Base-by-base conservation (phyloP, 2,329 filamentous ascomycete genomes). In the Colletotrichum cordylinicola region DNA sequence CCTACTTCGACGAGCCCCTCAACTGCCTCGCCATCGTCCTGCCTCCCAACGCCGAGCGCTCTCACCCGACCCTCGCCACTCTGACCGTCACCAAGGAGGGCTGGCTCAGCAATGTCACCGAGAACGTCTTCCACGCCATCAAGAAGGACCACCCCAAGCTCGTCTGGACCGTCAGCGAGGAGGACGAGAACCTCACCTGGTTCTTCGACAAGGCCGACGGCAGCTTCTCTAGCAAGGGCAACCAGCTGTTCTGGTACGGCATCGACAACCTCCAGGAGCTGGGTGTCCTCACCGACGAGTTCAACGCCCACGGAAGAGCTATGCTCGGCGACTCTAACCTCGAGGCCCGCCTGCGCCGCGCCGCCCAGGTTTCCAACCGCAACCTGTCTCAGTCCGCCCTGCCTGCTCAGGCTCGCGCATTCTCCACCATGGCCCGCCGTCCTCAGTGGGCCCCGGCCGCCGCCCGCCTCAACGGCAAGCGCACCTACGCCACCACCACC, bases 181-280 rank as follows among this genome's bases (percentile, higher is more conserved):
- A 98, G 79, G 96, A 98, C 81, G 96, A 98, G 90, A 98, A 98
- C 84, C 89, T 98, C 80, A 96, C 95, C 13, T 98, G 96, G 97
- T 98, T 98, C 89, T 98, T 98, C 80, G 96, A 98, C 86, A 98
- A 98, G 90, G 94, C 96, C 12, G 96, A 98, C 80, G 96, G 97
- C 72, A 98, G 95, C 85, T 91, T 98, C 80, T 95, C 94, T 77
- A 92, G 93, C 72, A 93, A 95, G 79, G 95, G 95, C 74, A 95
- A 96, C 82, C 95, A 98, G 52, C 93, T 98, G 82, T 98, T 98
- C 89, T 98, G 96, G 94, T 98, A 98, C 84, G 96, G 96, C 68
- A 92, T 97, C 74, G 94, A 97, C 79, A 93, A 93, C 70, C 92
- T 93, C 37, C 93, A 95, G 67, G 94, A 98, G 83, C 94, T 98